Evolutionary conservation across 106 monocot genomes (phyloP).

Genomic region (Dioscorea alata): DNA sequence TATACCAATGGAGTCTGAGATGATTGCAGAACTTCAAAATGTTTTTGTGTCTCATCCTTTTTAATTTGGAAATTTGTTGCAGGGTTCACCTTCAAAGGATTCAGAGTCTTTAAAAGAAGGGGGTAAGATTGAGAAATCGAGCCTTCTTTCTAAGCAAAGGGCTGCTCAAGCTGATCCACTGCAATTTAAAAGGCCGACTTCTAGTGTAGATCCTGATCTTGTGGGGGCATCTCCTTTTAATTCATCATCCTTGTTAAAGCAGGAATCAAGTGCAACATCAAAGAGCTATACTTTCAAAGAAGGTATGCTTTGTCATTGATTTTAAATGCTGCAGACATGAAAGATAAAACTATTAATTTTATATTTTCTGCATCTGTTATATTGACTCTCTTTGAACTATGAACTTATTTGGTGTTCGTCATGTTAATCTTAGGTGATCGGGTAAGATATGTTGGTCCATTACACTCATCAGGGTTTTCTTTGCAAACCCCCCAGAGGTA

Average conservation of each 20-base stretch:
- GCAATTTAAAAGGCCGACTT: conserved; percentile 56
- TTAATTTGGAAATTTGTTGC: conserved; percentile 8
- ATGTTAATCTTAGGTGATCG: conserved; percentile 65
- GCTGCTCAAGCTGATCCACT: conserved; percentile 27
- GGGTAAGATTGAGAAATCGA: conserved; percentile 43
- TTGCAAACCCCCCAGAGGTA: conserved; percentile 43
- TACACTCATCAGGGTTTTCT: conserved; percentile 47
- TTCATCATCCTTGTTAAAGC: conserved; percentile 60
- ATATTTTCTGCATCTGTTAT: too few relatives aligned
- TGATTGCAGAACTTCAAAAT: too few relatives aligned
- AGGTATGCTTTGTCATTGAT: conserved; percentile 33
- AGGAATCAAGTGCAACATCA: conserved; percentile 79
- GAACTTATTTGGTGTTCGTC: background rate
- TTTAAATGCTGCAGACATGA: too few relatives aligned
- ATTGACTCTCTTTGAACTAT: too few relatives aligned
- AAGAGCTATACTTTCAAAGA: conserved; percentile 81
- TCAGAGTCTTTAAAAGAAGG: conserved; percentile 63
- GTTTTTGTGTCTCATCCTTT: too few relatives aligned
- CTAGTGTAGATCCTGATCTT: conserved; percentile 78
- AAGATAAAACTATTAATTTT: too few relatives aligned
- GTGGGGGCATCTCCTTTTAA: conserved; percentile 63
- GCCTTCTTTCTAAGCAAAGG: conserved; percentile 44
- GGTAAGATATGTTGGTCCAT: conserved; percentile 68
- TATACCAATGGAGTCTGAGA: too few relatives aligned
- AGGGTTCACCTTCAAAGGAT: conserved; percentile 60